phyloP scores from a whole-genome alignment of 345 rosid species.

The Eucalyptus sp. region DNA sequence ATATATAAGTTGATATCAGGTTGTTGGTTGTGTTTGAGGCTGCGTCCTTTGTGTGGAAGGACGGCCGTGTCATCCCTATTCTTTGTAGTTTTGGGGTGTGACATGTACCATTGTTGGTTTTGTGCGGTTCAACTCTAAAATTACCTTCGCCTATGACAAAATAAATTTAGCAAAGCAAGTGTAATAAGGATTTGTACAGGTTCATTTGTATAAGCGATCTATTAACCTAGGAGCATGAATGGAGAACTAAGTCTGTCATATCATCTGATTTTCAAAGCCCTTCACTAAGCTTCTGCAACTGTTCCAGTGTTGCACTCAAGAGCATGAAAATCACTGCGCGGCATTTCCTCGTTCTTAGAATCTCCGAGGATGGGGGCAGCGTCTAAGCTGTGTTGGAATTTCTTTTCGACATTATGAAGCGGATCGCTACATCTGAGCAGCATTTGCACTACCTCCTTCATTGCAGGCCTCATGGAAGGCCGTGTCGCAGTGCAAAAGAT shows the following conservation, averaged over 20 bases:
- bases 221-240: neutral
- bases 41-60: no score
- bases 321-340: no score
- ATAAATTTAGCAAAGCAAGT: neutral
- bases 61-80: no score
- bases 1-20: no score
- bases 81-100: no score
- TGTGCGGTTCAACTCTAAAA: neutral
- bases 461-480: slow-evolving; percentile 37
- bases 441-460: slow-evolving; percentile 38
- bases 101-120: neutral
- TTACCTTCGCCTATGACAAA: neutral
- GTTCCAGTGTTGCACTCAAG: no score
- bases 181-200: neutral
- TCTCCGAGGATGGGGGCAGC: slow-evolving; percentile 2
- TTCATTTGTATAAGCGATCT: neutral
- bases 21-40: no score
- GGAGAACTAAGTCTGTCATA: neutral
- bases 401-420: neutral
- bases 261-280: neutral
- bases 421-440: neutral
- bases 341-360: neutral
- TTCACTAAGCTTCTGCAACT: no score
- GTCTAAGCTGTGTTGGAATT: neutral
- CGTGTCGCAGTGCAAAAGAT: slow-evolving; percentile 25